phyloP scores from a whole-genome alignment of 2,329 filamentous ascomycete genomes.

The Hymenoscyphus albidus region DNA sequence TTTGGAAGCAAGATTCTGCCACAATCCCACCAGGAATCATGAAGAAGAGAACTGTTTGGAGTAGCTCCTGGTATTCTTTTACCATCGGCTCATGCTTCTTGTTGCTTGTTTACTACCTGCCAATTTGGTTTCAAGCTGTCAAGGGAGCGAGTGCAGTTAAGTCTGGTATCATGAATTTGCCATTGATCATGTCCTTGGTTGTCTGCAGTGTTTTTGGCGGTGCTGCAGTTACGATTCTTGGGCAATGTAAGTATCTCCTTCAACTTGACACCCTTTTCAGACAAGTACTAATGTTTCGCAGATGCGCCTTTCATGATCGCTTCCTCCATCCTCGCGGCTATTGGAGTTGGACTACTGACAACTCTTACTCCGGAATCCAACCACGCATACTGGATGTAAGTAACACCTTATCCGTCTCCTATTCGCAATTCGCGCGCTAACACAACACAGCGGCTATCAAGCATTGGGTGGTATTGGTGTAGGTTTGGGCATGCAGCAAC shows the following conservation, averaged over 20 bases:
- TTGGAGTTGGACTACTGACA: slow-evolving; percentile 51
- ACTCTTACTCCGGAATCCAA: slow-evolving; percentile 47
- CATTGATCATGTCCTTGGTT: slow-evolving; percentile 31
- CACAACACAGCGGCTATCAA: slow-evolving; percentile 43
- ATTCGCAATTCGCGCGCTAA: background rate
- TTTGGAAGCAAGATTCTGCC: slow-evolving; percentile 16
- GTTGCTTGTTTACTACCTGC: slow-evolving; percentile 41
- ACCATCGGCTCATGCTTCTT: slow-evolving; percentile 39
- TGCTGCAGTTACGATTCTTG: slow-evolving; percentile 27
- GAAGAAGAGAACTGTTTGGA: slow-evolving; percentile 38
- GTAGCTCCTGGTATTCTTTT: slow-evolving; percentile 13
- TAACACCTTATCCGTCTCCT: background rate
- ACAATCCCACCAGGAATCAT: slow-evolving; percentile 39
- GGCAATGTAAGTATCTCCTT: slow-evolving; percentile 14
- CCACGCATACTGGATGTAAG: slow-evolving; percentile 47
- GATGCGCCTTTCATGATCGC: slow-evolving; percentile 16
- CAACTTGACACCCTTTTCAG: background rate
- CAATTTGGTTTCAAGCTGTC: slow-evolving; percentile 46
- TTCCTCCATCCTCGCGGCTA: slow-evolving; percentile 25
- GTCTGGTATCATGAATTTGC: slow-evolving; percentile 36
- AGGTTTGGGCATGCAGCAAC: slow-evolving; percentile 49
- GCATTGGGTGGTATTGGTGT: slow-evolving; percentile 52
- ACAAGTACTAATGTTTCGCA: background rate
- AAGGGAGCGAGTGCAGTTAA: slow-evolving; percentile 32
- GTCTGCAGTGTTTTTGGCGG: slow-evolving; percentile 33